Conservation (phyloP, 257 asterid species). For the Nicotiana benthamiana region DNA sequence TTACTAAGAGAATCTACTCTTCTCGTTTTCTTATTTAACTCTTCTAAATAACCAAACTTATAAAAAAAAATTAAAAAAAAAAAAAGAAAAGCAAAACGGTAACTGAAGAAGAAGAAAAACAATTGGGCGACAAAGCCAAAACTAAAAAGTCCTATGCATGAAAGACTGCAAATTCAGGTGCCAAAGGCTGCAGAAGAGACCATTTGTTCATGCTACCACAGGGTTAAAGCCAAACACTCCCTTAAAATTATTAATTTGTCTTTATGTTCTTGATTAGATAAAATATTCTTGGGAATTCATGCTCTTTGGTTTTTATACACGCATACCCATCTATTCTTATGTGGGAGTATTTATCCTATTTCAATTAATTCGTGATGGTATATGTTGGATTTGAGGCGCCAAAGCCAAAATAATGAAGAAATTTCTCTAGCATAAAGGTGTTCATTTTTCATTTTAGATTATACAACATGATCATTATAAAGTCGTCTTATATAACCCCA, state of each 20-base stretch:
- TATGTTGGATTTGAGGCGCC: not conserved
- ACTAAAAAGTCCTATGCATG: not conserved
- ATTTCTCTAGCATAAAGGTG: not conserved
- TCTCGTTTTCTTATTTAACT: no score
- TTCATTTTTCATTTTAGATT: not conserved
- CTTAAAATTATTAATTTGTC: not conserved
- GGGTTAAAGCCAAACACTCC: not conserved
- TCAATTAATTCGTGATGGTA: not conserved
- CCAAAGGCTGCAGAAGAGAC: conserved; percentile 6
- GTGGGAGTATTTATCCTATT: not conserved
- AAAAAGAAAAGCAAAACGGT: not conserved
- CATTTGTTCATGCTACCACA: not conserved
- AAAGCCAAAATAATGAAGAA: not conserved
- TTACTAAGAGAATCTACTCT: no score
- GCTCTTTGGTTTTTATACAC: not conserved
- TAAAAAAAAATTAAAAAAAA: no score
- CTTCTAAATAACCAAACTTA: not conserved
- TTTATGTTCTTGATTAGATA: not conserved
- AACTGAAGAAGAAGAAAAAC: not conserved
- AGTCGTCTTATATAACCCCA: not conserved
- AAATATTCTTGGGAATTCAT: not conserved
- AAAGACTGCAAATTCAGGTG: not conserved
- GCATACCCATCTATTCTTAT: no score
- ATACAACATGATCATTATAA: not conserved
- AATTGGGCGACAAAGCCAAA: not conserved